Base-by-base conservation (phyloP, 441 rosid genomes). In the Erysimum cheiri region DNA sequence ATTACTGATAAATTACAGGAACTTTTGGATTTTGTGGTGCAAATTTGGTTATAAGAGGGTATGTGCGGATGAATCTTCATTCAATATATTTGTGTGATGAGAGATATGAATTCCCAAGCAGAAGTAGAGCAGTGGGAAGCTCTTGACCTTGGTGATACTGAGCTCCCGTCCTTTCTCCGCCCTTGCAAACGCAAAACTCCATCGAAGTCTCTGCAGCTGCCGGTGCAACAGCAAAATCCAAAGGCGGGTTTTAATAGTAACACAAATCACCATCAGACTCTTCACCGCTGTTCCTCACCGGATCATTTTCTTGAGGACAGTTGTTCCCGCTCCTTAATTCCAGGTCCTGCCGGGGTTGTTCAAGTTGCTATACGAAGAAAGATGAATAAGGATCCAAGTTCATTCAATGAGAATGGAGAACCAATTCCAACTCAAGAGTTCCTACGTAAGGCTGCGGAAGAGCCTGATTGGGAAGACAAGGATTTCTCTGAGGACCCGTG, bases 351-450 rank as follows among this genome's bases (percentile, higher is more conserved):
- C 0, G 87, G 88, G 17, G 66, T 80, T 46, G 81, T 89, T 24
- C 96, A 85, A 71, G 73, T 76, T 28, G 95, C 93, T 14, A 87
- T 93, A 83, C 82, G 67, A 5, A 84, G 89, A 36, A 84, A 79
- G 71, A 62, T 48, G 60, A 80, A 70, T 14, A 48, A 69, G 61
- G 60, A 64, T 40, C 70, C 67, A 2, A 58, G 24, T 67, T 58
- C 68, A 4, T 33, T 69, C 3, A 75, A 56, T 61, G 70, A 54
- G 17, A 68, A 69, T 0, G 85, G 82, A 37, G 83, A 80, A 1
- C 77, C 77, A 11, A 67, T 89, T 22, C 67, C 96, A 4, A 91
- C 98, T 28, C 97, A 91, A 75, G 94, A 91, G 79, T 89, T 82
- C 63, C 71, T 88, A 54, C 79, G 92, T 79, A 87, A 85, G 77